A percentile compares a stretch with the other conserved stretches of the same genome.
phyloP scores from a whole-genome alignment of 768 basidiomycete species.

The Naganishia vaughanmartiniae region DNA sequence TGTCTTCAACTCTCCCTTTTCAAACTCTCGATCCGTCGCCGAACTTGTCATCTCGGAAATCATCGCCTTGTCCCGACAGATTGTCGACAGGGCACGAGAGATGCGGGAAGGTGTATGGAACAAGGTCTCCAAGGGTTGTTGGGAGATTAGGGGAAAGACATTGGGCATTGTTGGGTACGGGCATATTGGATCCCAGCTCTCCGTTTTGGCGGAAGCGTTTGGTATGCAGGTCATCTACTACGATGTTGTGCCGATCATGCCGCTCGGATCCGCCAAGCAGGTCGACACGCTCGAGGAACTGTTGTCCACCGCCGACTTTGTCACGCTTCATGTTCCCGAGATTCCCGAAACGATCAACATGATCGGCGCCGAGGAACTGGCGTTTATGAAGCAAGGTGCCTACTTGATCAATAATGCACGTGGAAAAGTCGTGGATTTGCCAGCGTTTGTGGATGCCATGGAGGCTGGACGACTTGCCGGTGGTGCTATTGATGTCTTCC shows the following conservation, averaged over 20 bases:
- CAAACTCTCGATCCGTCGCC: constrained; percentile 97
- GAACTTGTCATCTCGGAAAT: constrained; percentile 95
- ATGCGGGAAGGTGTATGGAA: constrained; percentile 91
- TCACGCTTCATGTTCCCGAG: constrained; percentile 95
- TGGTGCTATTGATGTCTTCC: constrained; percentile 91
- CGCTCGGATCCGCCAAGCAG: constrained; percentile 87
- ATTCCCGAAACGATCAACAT: constrained; percentile 92
- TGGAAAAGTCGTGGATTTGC: constrained; percentile 91
- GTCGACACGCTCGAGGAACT: constrained; percentile 74
- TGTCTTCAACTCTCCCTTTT: constrained; percentile 94
- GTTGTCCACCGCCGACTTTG: constrained; percentile 79
- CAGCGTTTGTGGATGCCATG: constrained; percentile 76
- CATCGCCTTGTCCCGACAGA: constrained; percentile 88
- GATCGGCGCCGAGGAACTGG: constrained; percentile 73
- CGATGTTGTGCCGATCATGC: constrained; percentile 96
- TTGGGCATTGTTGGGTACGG: constrained; percentile 97
- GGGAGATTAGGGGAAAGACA: constrained; percentile 97
- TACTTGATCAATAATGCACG: constrained; percentile 99
- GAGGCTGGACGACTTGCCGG: constrained; percentile 85
- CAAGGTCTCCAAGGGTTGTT: constrained; percentile 96
- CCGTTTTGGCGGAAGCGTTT: constrained; percentile 92
- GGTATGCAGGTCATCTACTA: constrained; percentile 94
- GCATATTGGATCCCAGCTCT: constrained; percentile 95
- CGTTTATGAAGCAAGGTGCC: constrained; percentile 88
- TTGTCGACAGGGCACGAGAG: constrained; percentile 82